These are phyloP conservation scores for Speleostelium caveatum DNA, from an alignment of 78 protist species.

Conservation along the genomic window DNA sequence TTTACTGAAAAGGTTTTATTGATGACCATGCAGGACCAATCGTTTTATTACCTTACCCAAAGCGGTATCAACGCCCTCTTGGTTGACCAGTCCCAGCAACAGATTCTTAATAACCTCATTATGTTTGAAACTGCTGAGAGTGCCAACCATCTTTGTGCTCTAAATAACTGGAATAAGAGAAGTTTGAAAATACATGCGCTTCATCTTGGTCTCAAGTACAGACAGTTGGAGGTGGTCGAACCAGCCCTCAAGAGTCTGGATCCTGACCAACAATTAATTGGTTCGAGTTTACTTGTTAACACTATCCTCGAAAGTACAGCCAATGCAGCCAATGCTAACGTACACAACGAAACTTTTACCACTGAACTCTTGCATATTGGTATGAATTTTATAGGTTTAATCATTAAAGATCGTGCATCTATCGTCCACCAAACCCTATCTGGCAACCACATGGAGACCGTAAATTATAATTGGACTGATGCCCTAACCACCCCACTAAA, in stretches of 20 bases:
- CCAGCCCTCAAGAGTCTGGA: conserved; percentile 62
- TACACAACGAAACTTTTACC: conserved; percentile 70
- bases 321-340: conserved; percentile 56
- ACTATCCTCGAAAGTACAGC: conserved; percentile 60
- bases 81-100: conserved; percentile 65
- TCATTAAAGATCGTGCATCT: conserved; percentile 61
- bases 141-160: conserved; percentile 69
- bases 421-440: conserved; percentile 16
- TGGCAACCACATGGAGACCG: not conserved
- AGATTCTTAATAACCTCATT: conserved; percentile 47
- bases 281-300: conserved; percentile 31
- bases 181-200: conserved; percentile 75
- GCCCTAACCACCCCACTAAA: conserved; percentile 31
- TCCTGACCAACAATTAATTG: conserved; percentile 60
- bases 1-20: not conserved
- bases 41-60: conserved; percentile 24
- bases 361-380: conserved; percentile 65
- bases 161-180: conserved; percentile 80
- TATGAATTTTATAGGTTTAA: conserved; percentile 68
- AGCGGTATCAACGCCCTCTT: conserved; percentile 25
- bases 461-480: conserved; percentile 59
- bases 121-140: conserved; percentile 68
- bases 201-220: conserved; percentile 70
- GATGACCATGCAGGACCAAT: conserved; percentile 20
- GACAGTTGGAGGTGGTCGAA: conserved; percentile 79